Percentiles rank a stretch among this genome's conserved stretches.
Conservation (phyloP, 1,284 basidiomycete species). For the Taiwanofungus camphoratus region DNA sequence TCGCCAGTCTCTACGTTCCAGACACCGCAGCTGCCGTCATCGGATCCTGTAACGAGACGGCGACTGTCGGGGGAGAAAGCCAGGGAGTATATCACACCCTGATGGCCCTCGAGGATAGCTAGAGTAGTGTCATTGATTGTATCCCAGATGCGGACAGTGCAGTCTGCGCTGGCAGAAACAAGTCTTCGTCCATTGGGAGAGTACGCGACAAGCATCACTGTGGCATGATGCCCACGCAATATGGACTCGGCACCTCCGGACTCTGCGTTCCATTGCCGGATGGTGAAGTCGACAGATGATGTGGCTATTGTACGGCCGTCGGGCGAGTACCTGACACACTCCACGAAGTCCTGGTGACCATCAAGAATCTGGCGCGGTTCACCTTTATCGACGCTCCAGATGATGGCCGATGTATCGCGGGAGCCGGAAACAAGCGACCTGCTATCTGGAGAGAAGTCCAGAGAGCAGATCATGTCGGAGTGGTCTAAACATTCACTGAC, state of each 20-base stretch:
- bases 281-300: slow-evolving; percentile 20
- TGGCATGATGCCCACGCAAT: slow-evolving; percentile 16
- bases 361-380: slow-evolving; percentile 6
- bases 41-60: slow-evolving; percentile 22
- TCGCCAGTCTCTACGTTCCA: slow-evolving; percentile 18
- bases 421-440: slow-evolving; percentile 17
- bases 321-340: slow-evolving; percentile 18
- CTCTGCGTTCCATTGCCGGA: slow-evolving; percentile 19
- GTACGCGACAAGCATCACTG: slow-evolving; percentile 19
- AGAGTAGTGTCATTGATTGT: slow-evolving; percentile 6
- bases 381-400: slow-evolving; percentile 17
- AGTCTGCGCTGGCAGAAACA: slow-evolving; percentile 16
- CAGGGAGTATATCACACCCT: slow-evolving; percentile 13
- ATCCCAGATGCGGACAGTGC: slow-evolving; percentile 17
- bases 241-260: slow-evolving; percentile 10
- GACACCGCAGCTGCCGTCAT: slow-evolving; percentile 16
- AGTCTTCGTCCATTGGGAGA: slow-evolving; percentile 16
- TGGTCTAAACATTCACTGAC: slow-evolving; percentile 11
- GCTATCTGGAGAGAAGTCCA: slow-evolving; percentile 22
- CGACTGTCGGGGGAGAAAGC: slow-evolving; percentile 21
- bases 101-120: slow-evolving; percentile 12
- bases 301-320: slow-evolving; percentile 21
- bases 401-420: slow-evolving; percentile 12
- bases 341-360: slow-evolving; percentile 15
- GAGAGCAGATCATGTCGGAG: slow-evolving; percentile 11